phyloP scores from a whole-genome alignment of 1,139 yeast species.

The Debaryomycetaceae sp. region DNA sequence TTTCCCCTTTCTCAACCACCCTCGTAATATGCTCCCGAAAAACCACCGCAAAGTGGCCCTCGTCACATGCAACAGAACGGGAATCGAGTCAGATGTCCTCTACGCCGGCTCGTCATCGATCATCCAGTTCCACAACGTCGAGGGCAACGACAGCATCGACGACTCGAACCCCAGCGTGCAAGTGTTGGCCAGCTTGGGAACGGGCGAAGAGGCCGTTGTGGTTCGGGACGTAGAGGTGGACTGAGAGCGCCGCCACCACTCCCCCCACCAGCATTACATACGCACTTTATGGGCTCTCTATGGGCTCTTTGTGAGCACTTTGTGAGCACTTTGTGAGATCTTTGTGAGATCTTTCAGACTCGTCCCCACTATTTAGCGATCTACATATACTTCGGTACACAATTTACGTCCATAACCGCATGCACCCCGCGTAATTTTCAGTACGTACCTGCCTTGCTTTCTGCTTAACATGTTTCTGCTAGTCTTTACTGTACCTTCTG shows the following conservation, averaged over 20 bases:
- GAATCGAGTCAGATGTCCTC: slow-evolving; percentile 64
- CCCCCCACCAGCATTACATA: too few species aligned
- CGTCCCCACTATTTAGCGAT: too few species aligned
- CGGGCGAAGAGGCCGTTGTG: slow-evolving; percentile 61
- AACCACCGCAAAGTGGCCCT: slow-evolving; percentile 29
- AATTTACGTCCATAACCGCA: too few species aligned
- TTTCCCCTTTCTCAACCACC: slow-evolving; percentile 56
- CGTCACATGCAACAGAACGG: slow-evolving; percentile 67
- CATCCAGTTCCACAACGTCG: slow-evolving; percentile 39
- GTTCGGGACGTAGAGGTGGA: slow-evolving; percentile 53
- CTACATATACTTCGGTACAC: too few species aligned
- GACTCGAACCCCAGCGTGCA: slow-evolving; percentile 47
- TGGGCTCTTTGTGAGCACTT: too few species aligned
- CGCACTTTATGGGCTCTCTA: too few species aligned
- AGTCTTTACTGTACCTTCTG: too few species aligned
- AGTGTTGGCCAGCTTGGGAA: slow-evolving; percentile 53
- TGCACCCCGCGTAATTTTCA: too few species aligned
- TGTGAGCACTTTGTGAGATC: too few species aligned
- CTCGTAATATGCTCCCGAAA: slow-evolving; percentile 25
- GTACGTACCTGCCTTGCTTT: too few species aligned
- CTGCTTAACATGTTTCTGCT: too few species aligned
- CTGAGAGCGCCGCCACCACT: not conserved
- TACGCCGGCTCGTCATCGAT: slow-evolving; percentile 74
- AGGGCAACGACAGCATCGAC: slow-evolving; percentile 20
- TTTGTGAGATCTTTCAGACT: too few species aligned